Base-by-base conservation (phyloP, 2,329 filamentous ascomycete genomes). In the Chrysoporthe austroafricana region DNA sequence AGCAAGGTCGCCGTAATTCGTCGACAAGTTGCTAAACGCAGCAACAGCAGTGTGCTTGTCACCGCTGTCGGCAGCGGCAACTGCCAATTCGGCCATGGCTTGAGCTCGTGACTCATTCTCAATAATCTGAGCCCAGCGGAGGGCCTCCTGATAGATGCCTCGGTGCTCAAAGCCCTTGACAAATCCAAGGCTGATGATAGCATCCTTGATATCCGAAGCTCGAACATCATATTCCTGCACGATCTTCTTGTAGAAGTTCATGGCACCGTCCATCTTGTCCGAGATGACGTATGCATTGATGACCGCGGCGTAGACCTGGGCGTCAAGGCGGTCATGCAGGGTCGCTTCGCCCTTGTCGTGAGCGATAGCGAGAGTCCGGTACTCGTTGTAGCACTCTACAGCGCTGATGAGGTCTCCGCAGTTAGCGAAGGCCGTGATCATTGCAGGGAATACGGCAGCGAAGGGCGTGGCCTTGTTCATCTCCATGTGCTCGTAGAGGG, bases 341-440 rank as follows among this genome's bases (percentile, higher is more conserved):
- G 86, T 86, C 59, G 89, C 83, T 68, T 88, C 83, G 67, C 94
- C 94, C 50, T 86, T 88, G 77, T 97, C 92, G 76, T 96, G 87
- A 50, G 91, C 89, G 63, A 98, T 88, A n/a, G 95, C 94, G 54
- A 97, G 84, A 58, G 88, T 87, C 75, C 93, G 93, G 84, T 98
- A 98, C 79, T 97, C 93, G 71, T 96, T 95, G 81, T 97, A 99
- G 79, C 93, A 94, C 77, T 97, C 94, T 7, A 98, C 92, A 26
- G 94, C 96, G 73, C 92, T 96, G 73, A 90, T 85, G 57, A 98
- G 82, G 76, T 98, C 94, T 62, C 94, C 92, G 13, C 86, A 87
- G 54, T 87, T 86, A 69, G 93, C 93, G 76, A 97, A 98, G 0
- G 94, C 94, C n/a, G 91, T 90, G 77, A 99, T 97, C 92, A 99